These are phyloP conservation scores for Penicillium tannophilum DNA, from an alignment of 495 filamentous ascomycete species.

Conservation along the genomic window DNA sequence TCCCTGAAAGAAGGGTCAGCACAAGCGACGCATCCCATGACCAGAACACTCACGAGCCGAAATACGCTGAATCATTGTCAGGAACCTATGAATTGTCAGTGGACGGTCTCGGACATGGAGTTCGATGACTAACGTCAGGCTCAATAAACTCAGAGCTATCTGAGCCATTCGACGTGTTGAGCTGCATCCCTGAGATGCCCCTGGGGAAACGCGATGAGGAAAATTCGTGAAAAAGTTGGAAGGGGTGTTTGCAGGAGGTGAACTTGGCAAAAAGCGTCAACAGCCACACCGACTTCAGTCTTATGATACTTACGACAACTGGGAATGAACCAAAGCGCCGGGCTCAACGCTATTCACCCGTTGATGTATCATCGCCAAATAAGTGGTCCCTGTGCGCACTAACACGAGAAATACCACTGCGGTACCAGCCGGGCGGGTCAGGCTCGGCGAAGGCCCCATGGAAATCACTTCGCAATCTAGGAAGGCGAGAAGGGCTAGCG, in stretches of 20 bases:
- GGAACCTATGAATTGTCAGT: slow-evolving; percentile 20
- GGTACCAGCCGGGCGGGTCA: slow-evolving; percentile 10
- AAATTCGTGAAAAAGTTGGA: slow-evolving; percentile 2
- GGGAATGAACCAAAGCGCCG: slow-evolving; percentile 5
- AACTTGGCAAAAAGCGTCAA: slow-evolving; percentile 13
- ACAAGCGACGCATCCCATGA: slow-evolving; percentile 9
- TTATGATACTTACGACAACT: slow-evolving; percentile 25
- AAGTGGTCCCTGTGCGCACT: not conserved
- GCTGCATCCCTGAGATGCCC: slow-evolving; percentile 13
- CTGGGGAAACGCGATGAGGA: not conserved
- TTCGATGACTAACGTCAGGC: slow-evolving; percentile 31
- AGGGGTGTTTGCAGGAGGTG: slow-evolving; percentile 8
- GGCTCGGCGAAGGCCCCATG: not conserved
- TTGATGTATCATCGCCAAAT: not conserved
- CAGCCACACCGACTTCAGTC: slow-evolving; percentile 27
- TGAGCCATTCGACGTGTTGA: slow-evolving; percentile 12
- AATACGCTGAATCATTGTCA: slow-evolving; percentile 35
- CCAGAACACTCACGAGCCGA: slow-evolving; percentile 34
- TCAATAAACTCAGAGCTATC: slow-evolving; percentile 26
- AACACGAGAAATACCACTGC: slow-evolving; percentile 1
- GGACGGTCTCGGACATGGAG: not conserved
- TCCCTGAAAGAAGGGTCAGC: slow-evolving; percentile 24
- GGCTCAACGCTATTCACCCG: not conserved
- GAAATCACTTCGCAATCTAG: not conserved
- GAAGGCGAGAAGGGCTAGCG: not conserved